These are phyloP conservation scores for Tetrapyrgos nigripes DNA, from an alignment of 1,284 basidiomycete species.

Conservation along the genomic window DNA sequence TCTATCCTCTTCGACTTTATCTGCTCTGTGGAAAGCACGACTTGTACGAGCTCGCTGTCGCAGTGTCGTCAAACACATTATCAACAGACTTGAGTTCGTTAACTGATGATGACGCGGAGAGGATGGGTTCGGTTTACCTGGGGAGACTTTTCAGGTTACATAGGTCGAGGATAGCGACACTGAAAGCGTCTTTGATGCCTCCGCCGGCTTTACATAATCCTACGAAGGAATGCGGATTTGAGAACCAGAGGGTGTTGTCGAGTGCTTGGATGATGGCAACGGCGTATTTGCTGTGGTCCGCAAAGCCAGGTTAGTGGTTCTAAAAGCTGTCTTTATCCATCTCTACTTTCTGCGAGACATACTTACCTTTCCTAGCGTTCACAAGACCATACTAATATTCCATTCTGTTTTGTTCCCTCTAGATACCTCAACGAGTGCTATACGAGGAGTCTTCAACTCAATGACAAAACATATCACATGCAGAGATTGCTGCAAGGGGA, in stretches of 20 bases:
- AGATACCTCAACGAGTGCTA: not conserved
- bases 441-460: not conserved
- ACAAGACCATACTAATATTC: no score
- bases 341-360: not conserved
- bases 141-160: slow-evolving; percentile 8
- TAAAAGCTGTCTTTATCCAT: not conserved
- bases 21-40: slow-evolving; percentile 9
- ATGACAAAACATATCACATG: not conserved
- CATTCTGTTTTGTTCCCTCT: no score
- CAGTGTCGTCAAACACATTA: slow-evolving; percentile 12
- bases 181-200: not conserved
- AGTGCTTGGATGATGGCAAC: slow-evolving; percentile 7
- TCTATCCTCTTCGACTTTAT: slow-evolving; percentile 13
- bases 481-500: not conserved
- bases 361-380: no score
- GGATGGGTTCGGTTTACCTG: slow-evolving; percentile 16
- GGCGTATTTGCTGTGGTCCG: slow-evolving; percentile 6
- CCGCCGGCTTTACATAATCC: slow-evolving; percentile 6
- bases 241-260: not conserved
- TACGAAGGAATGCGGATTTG: not conserved
- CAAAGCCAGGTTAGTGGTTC: slow-evolving; percentile 4
- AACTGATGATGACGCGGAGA: slow-evolving; percentile 9
- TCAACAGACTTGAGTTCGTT: slow-evolving; percentile 4
- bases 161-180: not conserved
- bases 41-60: slow-evolving; percentile 10